These are phyloP conservation scores for Perkinsus chesapeaki DNA, from an alignment of 169 alveolate species.

Conservation along the genomic window DNA sequence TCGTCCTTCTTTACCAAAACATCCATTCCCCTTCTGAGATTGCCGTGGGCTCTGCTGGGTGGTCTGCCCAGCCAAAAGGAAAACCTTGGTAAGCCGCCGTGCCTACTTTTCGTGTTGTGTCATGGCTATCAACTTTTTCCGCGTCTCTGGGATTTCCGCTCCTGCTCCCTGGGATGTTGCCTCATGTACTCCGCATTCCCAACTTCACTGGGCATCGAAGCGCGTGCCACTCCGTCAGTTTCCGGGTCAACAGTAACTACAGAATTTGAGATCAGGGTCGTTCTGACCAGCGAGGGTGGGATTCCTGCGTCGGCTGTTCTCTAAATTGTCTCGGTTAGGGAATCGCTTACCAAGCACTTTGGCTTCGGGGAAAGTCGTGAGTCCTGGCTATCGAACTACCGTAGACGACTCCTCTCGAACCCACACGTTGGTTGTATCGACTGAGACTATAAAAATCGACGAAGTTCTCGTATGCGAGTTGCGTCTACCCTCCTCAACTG, in stretches of 20 bases:
- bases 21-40: not conserved
- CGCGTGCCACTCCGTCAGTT: not conserved
- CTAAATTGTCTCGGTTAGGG: not conserved
- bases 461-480: not conserved
- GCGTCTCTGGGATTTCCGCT: not conserved
- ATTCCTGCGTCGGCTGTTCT: not conserved
- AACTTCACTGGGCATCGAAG: not conserved
- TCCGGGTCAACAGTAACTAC: not conserved
- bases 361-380: not conserved
- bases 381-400: not conserved
- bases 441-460: not conserved
- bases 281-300: not conserved
- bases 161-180: not conserved
- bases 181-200: not conserved
- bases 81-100: not conserved
- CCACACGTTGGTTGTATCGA: not conserved
- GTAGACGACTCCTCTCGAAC: not conserved
- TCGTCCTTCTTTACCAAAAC: not conserved
- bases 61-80: not conserved
- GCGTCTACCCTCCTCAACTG: not conserved
- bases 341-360: not conserved
- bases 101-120: no score
- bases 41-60: not conserved
- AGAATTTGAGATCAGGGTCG: not conserved
- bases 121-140: no score